Percentiles rank a stretch among this genome's conserved stretches.
phyloP scores from a whole-genome alignment of 179 eudicot genomes.

The Monotropa hypopitys region DNA sequence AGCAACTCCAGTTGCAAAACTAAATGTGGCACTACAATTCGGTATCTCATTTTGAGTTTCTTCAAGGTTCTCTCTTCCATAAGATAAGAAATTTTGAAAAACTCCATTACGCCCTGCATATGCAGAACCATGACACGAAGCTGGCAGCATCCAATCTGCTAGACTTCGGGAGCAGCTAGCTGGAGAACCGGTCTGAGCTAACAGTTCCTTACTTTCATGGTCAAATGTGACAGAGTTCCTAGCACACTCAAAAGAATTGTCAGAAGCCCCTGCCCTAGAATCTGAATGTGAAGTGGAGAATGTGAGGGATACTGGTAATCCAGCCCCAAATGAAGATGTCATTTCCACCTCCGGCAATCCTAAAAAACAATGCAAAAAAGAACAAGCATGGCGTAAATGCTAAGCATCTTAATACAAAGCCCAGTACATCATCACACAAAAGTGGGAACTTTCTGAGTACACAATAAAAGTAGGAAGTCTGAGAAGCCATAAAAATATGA shows the following conservation, averaged over 20 bases:
- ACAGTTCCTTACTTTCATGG: slow-evolving; percentile 12
- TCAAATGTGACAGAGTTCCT: slow-evolving; percentile 12
- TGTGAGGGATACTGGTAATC: slow-evolving; percentile 7
- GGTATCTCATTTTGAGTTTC: slow-evolving; percentile 11
- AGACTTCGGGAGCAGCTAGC: slow-evolving; percentile 13
- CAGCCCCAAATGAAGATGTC: slow-evolving; percentile 1
- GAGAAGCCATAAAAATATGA: background rate
- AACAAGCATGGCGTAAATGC: background rate
- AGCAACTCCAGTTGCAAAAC: slow-evolving; percentile 8
- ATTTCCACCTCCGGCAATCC: slow-evolving; percentile 10
- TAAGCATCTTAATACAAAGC: background rate
- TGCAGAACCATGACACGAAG: slow-evolving; percentile 6
- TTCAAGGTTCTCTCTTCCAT: slow-evolving; percentile 5
- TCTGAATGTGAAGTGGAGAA: slow-evolving; percentile 17
- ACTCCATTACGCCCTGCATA: slow-evolving; percentile 7
- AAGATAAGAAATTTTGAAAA: slow-evolving; percentile 1
- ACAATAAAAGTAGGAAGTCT: background rate
- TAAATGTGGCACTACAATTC: background rate
- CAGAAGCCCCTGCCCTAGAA: slow-evolving; percentile 16
- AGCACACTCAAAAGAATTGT: slow-evolving; percentile 17
- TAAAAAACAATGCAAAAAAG: slow-evolving; percentile 3
- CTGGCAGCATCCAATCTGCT: slow-evolving; percentile 15
- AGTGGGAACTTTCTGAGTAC: background rate
- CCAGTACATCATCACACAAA: background rate
- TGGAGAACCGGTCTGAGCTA: slow-evolving; percentile 17